Evolutionary conservation across 768 basidiomycete genomes (phyloP).

Genomic region (Pleurotus eryngii): DNA sequence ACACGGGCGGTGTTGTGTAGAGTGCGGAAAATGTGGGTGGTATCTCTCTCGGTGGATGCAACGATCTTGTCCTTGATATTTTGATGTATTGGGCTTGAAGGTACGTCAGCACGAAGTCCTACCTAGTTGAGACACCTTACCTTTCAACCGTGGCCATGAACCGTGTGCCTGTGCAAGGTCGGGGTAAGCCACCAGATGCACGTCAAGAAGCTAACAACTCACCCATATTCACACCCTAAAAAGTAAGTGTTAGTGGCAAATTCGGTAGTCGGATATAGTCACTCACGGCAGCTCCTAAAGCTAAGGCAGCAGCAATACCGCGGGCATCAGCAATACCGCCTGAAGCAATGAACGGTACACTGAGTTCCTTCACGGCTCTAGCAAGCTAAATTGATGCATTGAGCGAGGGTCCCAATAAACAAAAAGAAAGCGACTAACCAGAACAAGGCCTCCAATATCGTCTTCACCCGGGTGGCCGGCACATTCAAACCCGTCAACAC

Average conservation of each 20-base stretch:
- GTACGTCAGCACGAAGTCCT: neutral
- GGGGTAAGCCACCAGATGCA: slow-evolving; percentile 17
- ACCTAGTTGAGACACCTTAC: slow-evolving; percentile 26
- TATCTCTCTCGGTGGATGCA: slow-evolving; percentile 76
- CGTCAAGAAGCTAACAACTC: slow-evolving; percentile 4
- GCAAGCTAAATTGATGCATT: slow-evolving; percentile 56
- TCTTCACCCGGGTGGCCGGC: slow-evolving; percentile 95
- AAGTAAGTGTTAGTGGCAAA: neutral
- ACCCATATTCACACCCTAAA: slow-evolving; percentile 86
- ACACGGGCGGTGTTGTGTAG: slow-evolving; percentile 82
- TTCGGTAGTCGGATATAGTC: neutral
- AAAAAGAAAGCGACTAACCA: slow-evolving; percentile 43
- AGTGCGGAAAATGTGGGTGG: slow-evolving; percentile 88
- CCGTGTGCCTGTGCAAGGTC: slow-evolving; percentile 53
- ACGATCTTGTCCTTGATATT: slow-evolving; percentile 92
- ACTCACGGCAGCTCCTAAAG: slow-evolving; percentile 77
- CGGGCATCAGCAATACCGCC: slow-evolving; percentile 88
- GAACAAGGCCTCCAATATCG: slow-evolving; percentile 82
- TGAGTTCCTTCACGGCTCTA: slow-evolving; percentile 79
- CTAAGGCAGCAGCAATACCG: slow-evolving; percentile 77
- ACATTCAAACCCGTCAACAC: slow-evolving; percentile 94
- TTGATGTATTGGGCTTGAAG: slow-evolving; percentile 72
- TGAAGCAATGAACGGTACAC: slow-evolving; percentile 84
- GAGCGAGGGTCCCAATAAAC: neutral
- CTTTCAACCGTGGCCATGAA: slow-evolving; percentile 92